A percentile compares a stretch with the other conserved stretches of the same genome.
These are phyloP conservation scores for Vitis hybrid DNA, from an alignment of 177 flowering plant genomes.

Conservation along the genomic window DNA sequence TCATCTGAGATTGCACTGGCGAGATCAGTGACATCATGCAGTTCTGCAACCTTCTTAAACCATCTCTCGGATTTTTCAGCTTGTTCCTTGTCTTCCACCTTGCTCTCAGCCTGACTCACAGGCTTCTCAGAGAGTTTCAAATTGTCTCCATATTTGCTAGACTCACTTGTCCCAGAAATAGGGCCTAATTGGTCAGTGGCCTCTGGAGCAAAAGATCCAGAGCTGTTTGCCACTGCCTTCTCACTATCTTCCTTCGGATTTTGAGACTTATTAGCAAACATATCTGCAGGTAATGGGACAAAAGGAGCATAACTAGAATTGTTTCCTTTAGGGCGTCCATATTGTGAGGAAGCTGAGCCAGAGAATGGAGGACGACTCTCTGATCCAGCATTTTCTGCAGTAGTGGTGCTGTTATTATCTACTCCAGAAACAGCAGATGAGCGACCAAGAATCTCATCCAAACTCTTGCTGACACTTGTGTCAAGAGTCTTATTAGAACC, in stretches of 20 bases:
- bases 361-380: conserved; percentile 6
- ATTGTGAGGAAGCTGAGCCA: conserved; percentile 15
- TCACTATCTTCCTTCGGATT: conserved; percentile 15
- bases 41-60: conserved; percentile 73
- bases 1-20: conserved; percentile 66
- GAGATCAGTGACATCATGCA: conserved; percentile 60
- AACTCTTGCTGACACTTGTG: conserved; percentile 23
- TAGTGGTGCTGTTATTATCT: conserved; percentile 11
- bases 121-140: conserved; percentile 23
- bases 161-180: conserved; percentile 9
- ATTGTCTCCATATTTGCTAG: conserved; percentile 16
- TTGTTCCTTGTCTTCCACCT: conserved; percentile 40
- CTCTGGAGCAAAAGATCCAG: conserved; percentile 13
- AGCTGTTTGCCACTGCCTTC: conserved; percentile 8
- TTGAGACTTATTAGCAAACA: conserved; percentile 50
- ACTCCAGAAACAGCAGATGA: conserved; percentile 21
- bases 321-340: conserved; percentile 21
- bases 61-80: conserved; percentile 66
- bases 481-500: conserved; percentile 19
- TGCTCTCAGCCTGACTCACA: conserved; percentile 21
- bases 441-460: conserved; percentile 45
- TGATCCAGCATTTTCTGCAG: conserved; percentile 13
- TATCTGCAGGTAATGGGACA: conserved; percentile 69
- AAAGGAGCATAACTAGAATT: conserved; percentile 54
- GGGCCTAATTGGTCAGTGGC: conserved; percentile 9